Base-by-base conservation (phyloP, 352 stramenopile genomes). In the Phytophthora sp. region DNA sequence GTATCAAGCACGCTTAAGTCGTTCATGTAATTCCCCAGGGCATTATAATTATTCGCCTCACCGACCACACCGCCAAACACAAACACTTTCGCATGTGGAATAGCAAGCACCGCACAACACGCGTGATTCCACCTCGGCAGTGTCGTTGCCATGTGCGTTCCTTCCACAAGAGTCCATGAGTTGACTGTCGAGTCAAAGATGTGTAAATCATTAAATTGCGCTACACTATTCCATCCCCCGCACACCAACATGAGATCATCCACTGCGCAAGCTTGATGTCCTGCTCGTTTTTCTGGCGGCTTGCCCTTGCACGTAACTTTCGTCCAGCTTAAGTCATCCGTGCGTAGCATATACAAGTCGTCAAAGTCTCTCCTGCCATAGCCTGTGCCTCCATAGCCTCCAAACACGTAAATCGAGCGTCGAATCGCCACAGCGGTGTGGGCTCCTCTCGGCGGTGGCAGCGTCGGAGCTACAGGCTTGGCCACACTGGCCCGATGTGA, bases 81-180 rank as follows among this genome's bases (percentile, higher is more conserved):
- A 66, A 99, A 99, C 10, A 99, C 80, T 49, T 99, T 98, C 61
- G 91, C 96, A 59, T 98, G 79, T 7, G 96, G 96, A 41, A 99
- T 98, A 28, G 96, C 95, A 21, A 96, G 82, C 18, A 99, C 95
- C 11, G 89, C 91, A 48, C 97, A 95, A 7, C 89, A 85, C 15
- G 94, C 78, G 64, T 98, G 96, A 65, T 98, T 98, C 96, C 96
- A 99, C n/a, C 95, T 87, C n/a, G 88, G 87, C 46, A 91, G 53
- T n/a, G 77, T 65, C 27, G 69, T 87, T 4, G 70, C 81, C 84
- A 93, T 92, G 54, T 92, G 84, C 3, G 61, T 52, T 7, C 82
- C 84, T 44, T 96, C 89, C 11, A 96, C 73, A 21, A 76, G 75
- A 24, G 77, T 94, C 96, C 94, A 99, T 10, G 83, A 83, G 44